Conservation (phyloP, 2,329 filamentous ascomycete genomes). For the Ceratocystis diversiconidia region DNA sequence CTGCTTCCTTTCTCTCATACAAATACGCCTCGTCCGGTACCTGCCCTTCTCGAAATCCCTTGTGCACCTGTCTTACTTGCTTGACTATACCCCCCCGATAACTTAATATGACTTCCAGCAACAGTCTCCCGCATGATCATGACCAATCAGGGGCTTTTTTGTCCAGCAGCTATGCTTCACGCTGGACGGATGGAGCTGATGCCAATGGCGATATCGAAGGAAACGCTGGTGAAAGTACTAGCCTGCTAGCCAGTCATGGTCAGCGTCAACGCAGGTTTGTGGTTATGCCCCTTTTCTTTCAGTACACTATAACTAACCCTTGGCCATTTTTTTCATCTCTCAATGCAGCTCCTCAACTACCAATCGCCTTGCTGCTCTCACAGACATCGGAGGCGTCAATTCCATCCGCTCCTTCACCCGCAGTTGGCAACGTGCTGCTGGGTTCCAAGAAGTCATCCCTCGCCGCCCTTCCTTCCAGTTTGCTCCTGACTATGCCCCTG, state of each 20-base stretch:
- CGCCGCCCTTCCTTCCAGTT: constrained; percentile 61
- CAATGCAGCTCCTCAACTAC: constrained; percentile 42
- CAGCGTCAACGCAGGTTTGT: constrained; percentile 14
- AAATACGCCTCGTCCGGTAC: not conserved
- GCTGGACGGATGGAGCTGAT: constrained; percentile 11
- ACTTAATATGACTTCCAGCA: constrained; percentile 9
- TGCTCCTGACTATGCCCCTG: constrained; percentile 39
- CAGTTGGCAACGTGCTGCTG: constrained; percentile 82
- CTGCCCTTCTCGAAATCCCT: not conserved
- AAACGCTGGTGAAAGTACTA: constrained; percentile 7
- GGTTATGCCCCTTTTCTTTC: not conserved
- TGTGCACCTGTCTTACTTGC: not conserved
- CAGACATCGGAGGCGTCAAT: constrained; percentile 77
- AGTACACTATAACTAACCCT: not conserved
- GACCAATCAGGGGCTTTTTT: constrained; percentile 13
- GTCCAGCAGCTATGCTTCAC: constrained; percentile 16
- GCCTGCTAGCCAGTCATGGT: constrained; percentile 6
- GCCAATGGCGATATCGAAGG: constrained; percentile 8
- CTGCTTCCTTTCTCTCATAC: not conserved
- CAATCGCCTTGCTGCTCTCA: constrained; percentile 40
- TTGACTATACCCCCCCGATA: not conserved
- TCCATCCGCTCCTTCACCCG: constrained; percentile 86
- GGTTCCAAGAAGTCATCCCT: constrained; percentile 76
- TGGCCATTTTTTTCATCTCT: not conserved
- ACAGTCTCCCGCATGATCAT: constrained; percentile 12